Conservation (phyloP, 2,329 filamentous ascomycete species). For the Pseudogymnoascus destructans region DNA sequence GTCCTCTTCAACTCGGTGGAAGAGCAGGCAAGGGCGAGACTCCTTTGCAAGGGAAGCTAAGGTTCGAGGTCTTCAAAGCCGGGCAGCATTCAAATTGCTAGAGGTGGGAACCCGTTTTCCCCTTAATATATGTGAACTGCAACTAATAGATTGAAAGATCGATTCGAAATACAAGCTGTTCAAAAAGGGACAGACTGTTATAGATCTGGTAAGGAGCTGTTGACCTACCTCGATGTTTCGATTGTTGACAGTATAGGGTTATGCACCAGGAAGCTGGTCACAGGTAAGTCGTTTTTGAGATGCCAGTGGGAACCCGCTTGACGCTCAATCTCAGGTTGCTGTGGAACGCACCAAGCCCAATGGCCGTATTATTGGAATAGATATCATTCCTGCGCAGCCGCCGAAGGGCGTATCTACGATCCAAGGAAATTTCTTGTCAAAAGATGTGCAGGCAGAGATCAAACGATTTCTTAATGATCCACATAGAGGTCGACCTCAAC, state of each 20-base stretch:
- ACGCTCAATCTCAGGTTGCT: constrained; percentile 51
- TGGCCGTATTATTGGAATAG: constrained; percentile 78
- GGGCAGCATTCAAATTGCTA: constrained; percentile 85
- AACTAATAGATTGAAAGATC: constrained; percentile 40
- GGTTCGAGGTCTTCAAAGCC: constrained; percentile 69
- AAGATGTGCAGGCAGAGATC: constrained; percentile 60
- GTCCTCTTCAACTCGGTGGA: constrained; percentile 67
- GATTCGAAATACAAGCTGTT: constrained; percentile 74
- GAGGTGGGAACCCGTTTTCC: constrained; percentile 41
- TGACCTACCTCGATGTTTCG: constrained; percentile 3
- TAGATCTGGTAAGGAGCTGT: constrained; percentile 60
- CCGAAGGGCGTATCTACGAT: constrained; percentile 86
- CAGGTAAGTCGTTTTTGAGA: constrained; percentile 34
- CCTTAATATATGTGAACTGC: neutral
- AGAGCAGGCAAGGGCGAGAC: constrained; percentile 63
- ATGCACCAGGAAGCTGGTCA: constrained; percentile 62
- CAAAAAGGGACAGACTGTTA: constrained; percentile 65
- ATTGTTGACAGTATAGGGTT: constrained; percentile 40
- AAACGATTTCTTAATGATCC: constrained; percentile 60
- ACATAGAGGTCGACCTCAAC: constrained; percentile 39
- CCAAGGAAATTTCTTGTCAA: constrained; percentile 82
- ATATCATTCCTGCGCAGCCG: constrained; percentile 84
- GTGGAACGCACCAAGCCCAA: constrained; percentile 61
- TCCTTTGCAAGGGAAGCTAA: constrained; percentile 60
- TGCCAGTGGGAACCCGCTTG: neutral